These are phyloP conservation scores for Curvularia spicifera DNA, from an alignment of 2,329 filamentous ascomycete species.

Conservation along the genomic window DNA sequence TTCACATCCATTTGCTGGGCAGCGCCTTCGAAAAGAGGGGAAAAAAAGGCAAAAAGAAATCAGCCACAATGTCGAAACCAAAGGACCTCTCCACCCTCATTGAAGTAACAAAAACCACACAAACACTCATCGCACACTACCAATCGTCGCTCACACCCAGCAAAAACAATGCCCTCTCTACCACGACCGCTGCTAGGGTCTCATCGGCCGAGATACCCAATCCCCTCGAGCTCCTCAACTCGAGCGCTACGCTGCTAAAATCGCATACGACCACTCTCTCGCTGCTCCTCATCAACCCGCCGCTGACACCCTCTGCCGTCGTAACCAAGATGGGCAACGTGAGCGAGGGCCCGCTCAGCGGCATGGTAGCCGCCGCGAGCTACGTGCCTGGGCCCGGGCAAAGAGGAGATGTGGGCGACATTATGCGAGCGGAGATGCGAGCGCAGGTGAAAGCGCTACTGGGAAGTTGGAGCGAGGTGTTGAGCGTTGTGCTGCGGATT, in stretches of 20 bases:
- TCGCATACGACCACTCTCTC: slow-evolving; percentile 88
- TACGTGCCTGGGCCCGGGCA: slow-evolving; percentile 23
- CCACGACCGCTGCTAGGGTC: neutral
- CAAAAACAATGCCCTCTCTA: neutral
- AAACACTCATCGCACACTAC: slow-evolving; percentile 46
- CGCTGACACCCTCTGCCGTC: slow-evolving; percentile 82
- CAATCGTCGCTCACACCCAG: slow-evolving; percentile 42
- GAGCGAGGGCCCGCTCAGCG: slow-evolving; percentile 74
- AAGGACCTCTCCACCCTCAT: slow-evolving; percentile 41
- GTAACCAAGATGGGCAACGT: slow-evolving; percentile 73
- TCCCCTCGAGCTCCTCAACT: slow-evolving; percentile 71
- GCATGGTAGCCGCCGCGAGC: slow-evolving; percentile 65
- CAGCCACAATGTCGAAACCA: slow-evolving; percentile 28
- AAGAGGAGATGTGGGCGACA: slow-evolving; percentile 36
- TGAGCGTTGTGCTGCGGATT: slow-evolving; percentile 66
- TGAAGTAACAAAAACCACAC: slow-evolving; percentile 46
- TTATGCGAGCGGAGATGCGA: slow-evolving; percentile 70
- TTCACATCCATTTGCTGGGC: neutral
- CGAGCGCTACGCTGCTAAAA: slow-evolving; percentile 74
- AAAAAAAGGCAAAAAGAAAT: neutral
- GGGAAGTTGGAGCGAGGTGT: slow-evolving; percentile 65
- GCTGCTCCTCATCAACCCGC: slow-evolving; percentile 82
- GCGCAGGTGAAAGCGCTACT: slow-evolving; percentile 70
- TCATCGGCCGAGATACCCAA: slow-evolving; percentile 35
- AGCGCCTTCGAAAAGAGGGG: neutral